phyloP scores from a whole-genome alignment of 2,329 filamentous ascomycete genomes.

The Phoma sp. region DNA sequence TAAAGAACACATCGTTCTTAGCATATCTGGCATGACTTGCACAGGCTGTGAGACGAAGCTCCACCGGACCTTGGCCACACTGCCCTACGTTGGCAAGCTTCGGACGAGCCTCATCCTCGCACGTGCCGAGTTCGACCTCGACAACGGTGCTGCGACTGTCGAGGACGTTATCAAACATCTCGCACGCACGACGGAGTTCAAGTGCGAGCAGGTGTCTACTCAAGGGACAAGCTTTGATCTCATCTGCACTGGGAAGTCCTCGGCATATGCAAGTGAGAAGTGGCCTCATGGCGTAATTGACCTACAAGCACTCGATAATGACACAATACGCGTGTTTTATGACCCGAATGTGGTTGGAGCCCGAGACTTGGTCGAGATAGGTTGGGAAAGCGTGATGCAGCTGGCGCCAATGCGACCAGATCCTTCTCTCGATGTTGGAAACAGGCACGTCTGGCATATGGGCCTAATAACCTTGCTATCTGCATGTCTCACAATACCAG shows the following conservation, averaged over 20 bases:
- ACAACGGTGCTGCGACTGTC: slow-evolving; percentile 38
- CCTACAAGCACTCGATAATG: slow-evolving; percentile 24
- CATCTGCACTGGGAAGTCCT: slow-evolving; percentile 19
- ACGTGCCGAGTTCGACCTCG: slow-evolving; percentile 70
- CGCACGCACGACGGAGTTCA: slow-evolving; percentile 68
- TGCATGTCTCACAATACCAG: slow-evolving; percentile 50
- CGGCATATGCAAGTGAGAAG: slow-evolving; percentile 18
- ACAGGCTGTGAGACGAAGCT: slow-evolving; percentile 76
- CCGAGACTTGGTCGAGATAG: slow-evolving; percentile 53
- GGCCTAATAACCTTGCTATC: slow-evolving; percentile 51
- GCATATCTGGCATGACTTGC: slow-evolving; percentile 75
- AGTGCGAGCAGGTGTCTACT: slow-evolving; percentile 54
- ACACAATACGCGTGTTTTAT: slow-evolving; percentile 53
- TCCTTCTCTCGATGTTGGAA: slow-evolving; percentile 58
- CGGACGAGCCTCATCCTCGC: slow-evolving; percentile 72
- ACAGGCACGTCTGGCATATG: slow-evolving; percentile 62
- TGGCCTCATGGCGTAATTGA: slow-evolving; percentile 36
- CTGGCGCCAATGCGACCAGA: slow-evolving; percentile 60
- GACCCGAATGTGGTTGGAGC: slow-evolving; percentile 59
- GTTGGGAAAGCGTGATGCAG: slow-evolving; percentile 31
- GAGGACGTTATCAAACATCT: slow-evolving; percentile 59
- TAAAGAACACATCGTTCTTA: slow-evolving; percentile 66
- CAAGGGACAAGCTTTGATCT: slow-evolving; percentile 36
- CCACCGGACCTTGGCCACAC: slow-evolving; percentile 56
- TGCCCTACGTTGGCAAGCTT: slow-evolving; percentile 61